phyloP scores from a whole-genome alignment of 805 yeast species.

The Zygosaccharomyces bisporus region DNA sequence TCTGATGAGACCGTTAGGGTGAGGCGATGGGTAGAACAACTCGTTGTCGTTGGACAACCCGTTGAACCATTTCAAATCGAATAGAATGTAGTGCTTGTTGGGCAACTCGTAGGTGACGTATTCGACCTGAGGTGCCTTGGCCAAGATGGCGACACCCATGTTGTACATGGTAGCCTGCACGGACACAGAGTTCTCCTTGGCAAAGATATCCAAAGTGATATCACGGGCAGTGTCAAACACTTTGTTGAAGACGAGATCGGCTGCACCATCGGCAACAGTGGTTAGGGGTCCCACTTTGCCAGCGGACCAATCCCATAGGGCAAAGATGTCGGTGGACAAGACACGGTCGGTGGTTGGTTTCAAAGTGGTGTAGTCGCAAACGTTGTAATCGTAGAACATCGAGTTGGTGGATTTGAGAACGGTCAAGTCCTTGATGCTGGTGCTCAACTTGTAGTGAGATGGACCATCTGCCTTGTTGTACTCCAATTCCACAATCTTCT shows the following conservation, averaged over 20 bases:
- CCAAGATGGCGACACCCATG: slow-evolving; percentile 74
- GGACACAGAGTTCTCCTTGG: slow-evolving; percentile 83
- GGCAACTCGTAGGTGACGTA: slow-evolving; percentile 76
- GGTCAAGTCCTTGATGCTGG: slow-evolving; percentile 73
- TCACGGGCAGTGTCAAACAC: slow-evolving; percentile 60
- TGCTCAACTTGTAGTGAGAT: slow-evolving; percentile 48
- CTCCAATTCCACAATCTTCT: slow-evolving; percentile 55
- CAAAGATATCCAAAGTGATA: slow-evolving; percentile 72
- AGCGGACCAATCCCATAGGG: slow-evolving; percentile 63
- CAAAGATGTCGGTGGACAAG: slow-evolving; percentile 79
- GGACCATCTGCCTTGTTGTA: slow-evolving; percentile 49
- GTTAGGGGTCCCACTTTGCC: slow-evolving; percentile 48
- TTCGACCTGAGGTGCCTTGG: slow-evolving; percentile 50
- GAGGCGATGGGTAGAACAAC: slow-evolving; percentile 83
- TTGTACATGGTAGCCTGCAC: slow-evolving; percentile 97
- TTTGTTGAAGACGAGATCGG: slow-evolving; percentile 59
- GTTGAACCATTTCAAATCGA: slow-evolving; percentile 75
- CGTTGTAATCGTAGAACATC: slow-evolving; percentile 83
- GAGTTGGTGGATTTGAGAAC: slow-evolving; percentile 90
- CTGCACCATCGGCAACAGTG: slow-evolving; percentile 49
- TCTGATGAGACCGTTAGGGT: slow-evolving; percentile 90
- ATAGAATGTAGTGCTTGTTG: slow-evolving; percentile 85
- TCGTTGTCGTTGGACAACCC: slow-evolving; percentile 77
- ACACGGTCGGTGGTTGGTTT: slow-evolving; percentile 80
- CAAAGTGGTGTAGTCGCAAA: slow-evolving; percentile 85